phyloP scores from a whole-genome alignment of 805 yeast genomes.

The Alloascoidea africana region DNA sequence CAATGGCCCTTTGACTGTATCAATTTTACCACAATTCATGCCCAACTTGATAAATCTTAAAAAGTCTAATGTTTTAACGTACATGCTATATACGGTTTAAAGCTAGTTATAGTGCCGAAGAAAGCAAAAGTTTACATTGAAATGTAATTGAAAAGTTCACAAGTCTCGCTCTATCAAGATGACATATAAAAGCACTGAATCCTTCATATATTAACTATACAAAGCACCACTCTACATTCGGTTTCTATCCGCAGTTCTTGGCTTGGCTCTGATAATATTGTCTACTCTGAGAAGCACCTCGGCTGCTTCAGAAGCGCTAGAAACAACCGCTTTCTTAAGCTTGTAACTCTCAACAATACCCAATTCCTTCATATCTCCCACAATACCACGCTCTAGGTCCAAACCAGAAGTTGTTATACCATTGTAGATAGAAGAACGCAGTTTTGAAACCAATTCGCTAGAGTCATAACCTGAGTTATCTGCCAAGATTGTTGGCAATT shows the following conservation, averaged over 20 bases:
- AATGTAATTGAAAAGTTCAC: too few species aligned
- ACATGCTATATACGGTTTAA: too few species aligned
- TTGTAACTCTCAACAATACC: conserved; percentile 91
- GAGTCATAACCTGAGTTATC: conserved; percentile 97
- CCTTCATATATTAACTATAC: too few species aligned
- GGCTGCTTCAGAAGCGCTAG: conserved; percentile 96
- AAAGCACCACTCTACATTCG: conserved; percentile 9
- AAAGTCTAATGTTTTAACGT: too few species aligned
- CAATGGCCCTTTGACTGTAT: too few species aligned
- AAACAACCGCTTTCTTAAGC: conserved; percentile 84
- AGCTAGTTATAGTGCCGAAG: neutral
- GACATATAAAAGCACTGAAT: too few species aligned
- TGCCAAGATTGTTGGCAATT: conserved; percentile 87
- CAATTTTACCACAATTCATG: too few species aligned
- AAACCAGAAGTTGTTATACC: conserved; percentile 89
- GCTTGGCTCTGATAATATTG: conserved; percentile 91
- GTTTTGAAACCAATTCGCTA: conserved; percentile 77
- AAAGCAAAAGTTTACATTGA: too few species aligned
- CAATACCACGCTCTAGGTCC: conserved; percentile 67
- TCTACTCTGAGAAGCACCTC: conserved; percentile 93
- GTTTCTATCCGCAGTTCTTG: conserved; percentile 89
- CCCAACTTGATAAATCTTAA: too few species aligned
- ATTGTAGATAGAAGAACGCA: conserved; percentile 80
- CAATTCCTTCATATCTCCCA: conserved; percentile 87
- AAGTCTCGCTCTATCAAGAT: too few species aligned